Evolutionary conservation across 2,329 filamentous ascomycete genomes (phyloP).

Genomic region (Ramularia collo-cygni): DNA sequence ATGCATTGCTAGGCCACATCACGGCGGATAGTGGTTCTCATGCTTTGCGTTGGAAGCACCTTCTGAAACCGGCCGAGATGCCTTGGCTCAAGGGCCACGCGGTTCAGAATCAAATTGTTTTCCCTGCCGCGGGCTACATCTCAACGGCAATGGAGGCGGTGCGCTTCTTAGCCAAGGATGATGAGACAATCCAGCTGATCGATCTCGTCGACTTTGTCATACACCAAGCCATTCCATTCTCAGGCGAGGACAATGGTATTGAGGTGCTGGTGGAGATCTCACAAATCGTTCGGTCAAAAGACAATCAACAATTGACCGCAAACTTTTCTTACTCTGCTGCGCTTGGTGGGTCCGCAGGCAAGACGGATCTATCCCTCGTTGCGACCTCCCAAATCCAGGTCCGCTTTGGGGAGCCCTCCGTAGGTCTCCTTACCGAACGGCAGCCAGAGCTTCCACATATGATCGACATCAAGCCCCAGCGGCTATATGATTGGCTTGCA

Average conservation of each 20-base stretch:
- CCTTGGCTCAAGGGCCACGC: constrained; percentile 31
- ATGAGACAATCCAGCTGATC: background rate
- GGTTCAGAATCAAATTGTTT: constrained; percentile 27
- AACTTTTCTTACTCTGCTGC: background rate
- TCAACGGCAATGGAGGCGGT: constrained; percentile 17
- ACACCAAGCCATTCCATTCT: background rate
- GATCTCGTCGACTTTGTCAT: background rate
- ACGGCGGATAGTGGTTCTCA: background rate
- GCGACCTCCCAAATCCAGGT: background rate
- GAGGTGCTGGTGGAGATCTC: background rate
- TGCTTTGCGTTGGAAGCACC: constrained; percentile 5
- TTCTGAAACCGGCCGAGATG: constrained; percentile 14
- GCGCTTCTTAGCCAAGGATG: background rate
- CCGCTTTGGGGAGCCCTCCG: background rate
- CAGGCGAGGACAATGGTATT: background rate
- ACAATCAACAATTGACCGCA: background rate
- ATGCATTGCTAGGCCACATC: constrained; percentile 6
- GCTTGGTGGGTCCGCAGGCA: background rate
- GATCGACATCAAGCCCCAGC: constrained; percentile 4
- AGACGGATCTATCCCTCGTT: background rate
- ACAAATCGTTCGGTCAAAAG: background rate
- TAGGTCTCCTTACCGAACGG: background rate
- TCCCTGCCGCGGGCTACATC: constrained; percentile 25
- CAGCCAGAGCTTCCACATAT: background rate
- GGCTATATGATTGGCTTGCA: constrained; percentile 8